Base-by-base conservation (phyloP, 768 basidiomycete genomes). In the Leccinum disarticulatum region DNA sequence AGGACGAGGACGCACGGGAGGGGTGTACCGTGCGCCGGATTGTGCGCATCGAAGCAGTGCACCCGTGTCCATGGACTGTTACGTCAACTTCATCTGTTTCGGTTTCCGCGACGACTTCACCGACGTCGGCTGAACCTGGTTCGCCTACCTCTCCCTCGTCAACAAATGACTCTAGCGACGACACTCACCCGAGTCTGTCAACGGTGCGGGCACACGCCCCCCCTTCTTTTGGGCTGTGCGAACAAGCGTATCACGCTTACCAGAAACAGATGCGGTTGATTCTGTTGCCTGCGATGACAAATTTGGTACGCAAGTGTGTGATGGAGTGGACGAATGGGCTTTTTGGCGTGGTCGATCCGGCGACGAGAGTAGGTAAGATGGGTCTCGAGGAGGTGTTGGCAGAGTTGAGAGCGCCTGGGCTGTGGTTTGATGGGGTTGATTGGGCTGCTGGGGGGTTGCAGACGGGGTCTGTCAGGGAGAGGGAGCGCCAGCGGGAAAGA, bases 381-480 rank as follows among this genome's bases (percentile, higher is more conserved):
- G 67, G 71, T 0, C 41, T 83, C 0, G 87, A 88, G 61, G 87
- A 88, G 5, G 84, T 92, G 0, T 66, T 87, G 30, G 70, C 65
- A 41, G 79, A 81, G 51, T 61, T 92, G 58, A 76, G 85, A 43
- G 81, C 85, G 36, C 78, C 77, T 28, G 83, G 81, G 0, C 75
- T 86, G 2, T 91, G 90, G 90, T 87, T 83, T 58, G 86, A 90
- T 55, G 88, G 88, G 0, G 77, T 87, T 3, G 87, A 90, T 67
- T 90, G 88, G 87, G 57, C 67, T 19, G 64, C 70, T 41, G 73
- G 65, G 27, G 68, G 65, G 2, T 54, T 65, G 28, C 66, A 68
- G 49, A 58, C 63, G 25, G 54, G 62, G 11, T 48, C 80, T 49
- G 80, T 46, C 19, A 66, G 63, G 58, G 67, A 61, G 62, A 64